These are phyloP conservation scores for Spiromastix sp. DNA, from an alignment of 2,329 filamentous ascomycete species.

Conservation along the genomic window DNA sequence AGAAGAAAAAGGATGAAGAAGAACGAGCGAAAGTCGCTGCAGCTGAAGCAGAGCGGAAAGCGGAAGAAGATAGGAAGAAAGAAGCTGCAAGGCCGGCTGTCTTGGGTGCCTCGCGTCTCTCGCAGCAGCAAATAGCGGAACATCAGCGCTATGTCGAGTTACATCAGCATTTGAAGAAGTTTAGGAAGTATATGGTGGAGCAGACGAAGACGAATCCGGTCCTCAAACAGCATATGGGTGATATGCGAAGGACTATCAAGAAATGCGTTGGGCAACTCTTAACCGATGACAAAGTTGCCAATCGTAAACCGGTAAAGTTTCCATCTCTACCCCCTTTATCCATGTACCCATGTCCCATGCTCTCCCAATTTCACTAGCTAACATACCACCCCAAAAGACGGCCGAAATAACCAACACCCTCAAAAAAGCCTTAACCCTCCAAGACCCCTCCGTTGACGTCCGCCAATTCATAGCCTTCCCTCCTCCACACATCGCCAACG, in stretches of 20 bases:
- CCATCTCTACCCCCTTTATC: conserved; percentile 1
- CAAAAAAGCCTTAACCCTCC: conserved; percentile 42
- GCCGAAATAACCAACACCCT: conserved; percentile 43
- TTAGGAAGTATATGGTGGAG: conserved; percentile 44
- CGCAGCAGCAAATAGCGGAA: conserved; percentile 28
- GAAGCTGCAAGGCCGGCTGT: conserved; percentile 20
- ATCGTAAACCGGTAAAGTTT: conserved; percentile 44
- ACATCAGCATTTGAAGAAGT: conserved; percentile 56
- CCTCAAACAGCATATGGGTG: conserved; percentile 57
- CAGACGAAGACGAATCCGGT: conserved; percentile 45
- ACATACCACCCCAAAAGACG: conserved; percentile 23
- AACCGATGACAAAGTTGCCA: conserved; percentile 53
- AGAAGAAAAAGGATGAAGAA: conserved; percentile 23
- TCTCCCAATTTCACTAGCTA: conserved; percentile 7
- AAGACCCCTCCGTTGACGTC: conserved; percentile 47
- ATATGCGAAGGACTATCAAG: conserved; percentile 60
- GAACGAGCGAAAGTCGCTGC: conserved; percentile 20
- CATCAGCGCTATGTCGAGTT: conserved; percentile 45
- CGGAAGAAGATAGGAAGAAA: conserved; percentile 18
- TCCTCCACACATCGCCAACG: conserved; percentile 24
- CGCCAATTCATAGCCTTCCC: conserved; percentile 42
- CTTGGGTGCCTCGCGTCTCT: conserved; percentile 19
- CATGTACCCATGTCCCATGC: not conserved
- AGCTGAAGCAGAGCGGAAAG: conserved; percentile 18
- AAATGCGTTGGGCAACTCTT: conserved; percentile 62